phyloP scores from a whole-genome alignment of 2,329 filamentous ascomycete genomes.

The Alternaria solani region DNA sequence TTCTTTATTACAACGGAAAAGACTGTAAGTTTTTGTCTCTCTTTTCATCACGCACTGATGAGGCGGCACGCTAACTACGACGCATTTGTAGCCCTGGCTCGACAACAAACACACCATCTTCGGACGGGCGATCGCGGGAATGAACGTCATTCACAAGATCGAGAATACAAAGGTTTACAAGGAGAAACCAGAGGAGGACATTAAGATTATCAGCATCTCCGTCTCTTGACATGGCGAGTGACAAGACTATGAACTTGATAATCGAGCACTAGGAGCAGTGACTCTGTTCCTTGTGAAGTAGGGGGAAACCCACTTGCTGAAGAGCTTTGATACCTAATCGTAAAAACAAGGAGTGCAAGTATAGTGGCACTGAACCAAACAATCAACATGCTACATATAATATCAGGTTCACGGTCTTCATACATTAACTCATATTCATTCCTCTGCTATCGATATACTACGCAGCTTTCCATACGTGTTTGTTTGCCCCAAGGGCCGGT shows the following conservation, averaged over 20 bases:
- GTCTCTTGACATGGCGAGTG: slow-evolving; percentile 32
- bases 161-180: slow-evolving; percentile 86
- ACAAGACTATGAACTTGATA: neutral
- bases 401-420: neutral
- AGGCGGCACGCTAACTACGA: slow-evolving; percentile 32
- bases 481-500: neutral
- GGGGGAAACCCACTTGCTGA: neutral
- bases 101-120: slow-evolving; percentile 98
- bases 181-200: slow-evolving; percentile 96
- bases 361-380: neutral
- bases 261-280: neutral
- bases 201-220: slow-evolving; percentile 91
- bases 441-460: neutral
- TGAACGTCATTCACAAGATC: slow-evolving; percentile 96
- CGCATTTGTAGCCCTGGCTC: slow-evolving; percentile 75
- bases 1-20: slow-evolving; percentile 99
- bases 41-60: neutral
- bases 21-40: slow-evolving; percentile 66
- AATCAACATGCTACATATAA: neutral
- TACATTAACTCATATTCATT: neutral
- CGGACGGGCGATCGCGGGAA: slow-evolving; percentile 84
- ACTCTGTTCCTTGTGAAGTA: neutral
- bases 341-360: neutral
- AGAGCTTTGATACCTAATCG: neutral
- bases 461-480: neutral